These are phyloP conservation scores for Penicillium daleae DNA, from an alignment of 495 filamentous ascomycete genomes.

Conservation along the genomic window DNA sequence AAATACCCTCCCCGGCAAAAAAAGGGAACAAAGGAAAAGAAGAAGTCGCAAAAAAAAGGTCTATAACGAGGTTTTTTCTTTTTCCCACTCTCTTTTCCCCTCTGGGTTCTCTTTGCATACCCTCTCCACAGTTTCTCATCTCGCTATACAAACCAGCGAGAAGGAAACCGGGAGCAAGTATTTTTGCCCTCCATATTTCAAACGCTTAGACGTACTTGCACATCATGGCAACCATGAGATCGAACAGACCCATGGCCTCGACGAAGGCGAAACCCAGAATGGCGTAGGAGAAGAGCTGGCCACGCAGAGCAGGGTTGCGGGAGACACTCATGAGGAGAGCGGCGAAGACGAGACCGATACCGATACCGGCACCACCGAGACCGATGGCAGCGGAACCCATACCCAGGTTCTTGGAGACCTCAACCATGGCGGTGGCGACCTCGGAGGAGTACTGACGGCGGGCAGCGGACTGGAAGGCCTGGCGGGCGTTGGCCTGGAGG, in stretches of 20 bases:
- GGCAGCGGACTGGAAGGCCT: slow-evolving; percentile 61
- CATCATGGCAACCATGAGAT: slow-evolving; percentile 91
- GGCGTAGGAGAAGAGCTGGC: slow-evolving; percentile 91
- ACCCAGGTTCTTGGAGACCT: slow-evolving; percentile 85
- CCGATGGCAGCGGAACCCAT: slow-evolving; percentile 86
- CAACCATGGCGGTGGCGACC: slow-evolving; percentile 82
- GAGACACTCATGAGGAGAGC: slow-evolving; percentile 81
- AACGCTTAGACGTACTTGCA: slow-evolving; percentile 64
- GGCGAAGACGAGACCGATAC: slow-evolving; percentile 91
- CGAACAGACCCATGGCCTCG: slow-evolving; percentile 92
- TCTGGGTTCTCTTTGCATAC: background rate
- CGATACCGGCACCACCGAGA: slow-evolving; percentile 89
- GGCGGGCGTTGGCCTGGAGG: slow-evolving; percentile 65
- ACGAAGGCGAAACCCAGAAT: slow-evolving; percentile 94
- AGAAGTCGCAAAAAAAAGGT: slow-evolving; percentile 11
- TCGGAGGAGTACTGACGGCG: slow-evolving; percentile 78
- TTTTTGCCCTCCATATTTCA: slow-evolving; percentile 10
- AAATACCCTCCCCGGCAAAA: slow-evolving; percentile 40
- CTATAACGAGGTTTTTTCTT: slow-evolving; percentile 24
- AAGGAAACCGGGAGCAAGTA: background rate
- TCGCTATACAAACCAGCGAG: no score
- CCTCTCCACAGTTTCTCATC: no score
- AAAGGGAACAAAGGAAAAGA: slow-evolving; percentile 16
- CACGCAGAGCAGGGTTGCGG: slow-evolving; percentile 87
- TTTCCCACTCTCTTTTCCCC: slow-evolving; percentile 22